Evolutionary conservation across 1,139 yeast genomes (phyloP), one percentile per base, ranked within the genome.

Genomic region (Sugiyamaella novakii): DNA sequence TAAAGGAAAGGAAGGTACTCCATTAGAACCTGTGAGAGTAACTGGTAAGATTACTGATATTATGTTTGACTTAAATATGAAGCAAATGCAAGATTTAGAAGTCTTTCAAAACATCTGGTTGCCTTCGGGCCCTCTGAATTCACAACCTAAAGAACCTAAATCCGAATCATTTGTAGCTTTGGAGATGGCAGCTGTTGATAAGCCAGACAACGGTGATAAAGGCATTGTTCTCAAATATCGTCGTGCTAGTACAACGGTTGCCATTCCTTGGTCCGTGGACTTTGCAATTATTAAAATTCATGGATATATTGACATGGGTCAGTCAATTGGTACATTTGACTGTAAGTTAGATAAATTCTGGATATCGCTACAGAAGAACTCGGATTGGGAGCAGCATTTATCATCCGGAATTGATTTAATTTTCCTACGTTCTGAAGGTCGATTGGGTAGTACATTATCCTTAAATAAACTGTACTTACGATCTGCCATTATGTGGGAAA

Each of bases 21-120:
- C 52, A 1, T 53, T 54, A 30, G 51, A 54, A n/a, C 62, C 67
- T 0, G 45, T 59, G 19, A 59, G 59, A 40, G 54, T 86, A 0
- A 75, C 83, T 1, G 80, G 80, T 1, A 73, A 78, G 7, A 61
- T 89, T 3, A 71, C 77, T 0, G 80, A 79, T 52, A 79, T 86
- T 2, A 74, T 72, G 39, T 77, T 86, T 0, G 87, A 79, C 58
- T 69, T 91, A 49, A 87, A 88, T 60, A 73, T 89, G 52, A 87
- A 87, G 59, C 98, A 92, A 63, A 75, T 86, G 50, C 96, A 89
- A 61, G 97, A 92, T 64, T 70, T 91, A 50, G 85, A 86, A 46
- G 69, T 91, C 29, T 92, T 92, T 67, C 75, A 76, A 52, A 96
- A 92, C 64, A 82, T 91, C 33, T 92, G 98, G 98, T 67, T 78